These are phyloP conservation scores for Candida broadrunensis DNA, from an alignment of 805 yeast species.

Conservation along the genomic window DNA sequence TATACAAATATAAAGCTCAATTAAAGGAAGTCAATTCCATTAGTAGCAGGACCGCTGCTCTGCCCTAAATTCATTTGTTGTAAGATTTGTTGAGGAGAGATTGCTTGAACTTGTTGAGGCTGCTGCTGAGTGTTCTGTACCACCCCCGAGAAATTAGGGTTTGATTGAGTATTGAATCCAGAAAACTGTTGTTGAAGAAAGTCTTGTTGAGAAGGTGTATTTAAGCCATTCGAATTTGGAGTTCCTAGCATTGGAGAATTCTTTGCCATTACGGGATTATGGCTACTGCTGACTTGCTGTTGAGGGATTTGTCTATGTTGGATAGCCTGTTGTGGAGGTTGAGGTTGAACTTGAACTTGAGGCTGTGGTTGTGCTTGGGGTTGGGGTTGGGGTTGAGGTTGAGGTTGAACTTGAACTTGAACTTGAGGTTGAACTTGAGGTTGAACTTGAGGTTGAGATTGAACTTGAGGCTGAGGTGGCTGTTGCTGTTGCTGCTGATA, in stretches of 20 bases:
- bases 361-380: constrained; percentile 9
- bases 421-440: constrained; percentile 6
- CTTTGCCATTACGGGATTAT: not conserved
- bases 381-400: constrained; percentile 8
- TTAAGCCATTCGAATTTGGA: not conserved
- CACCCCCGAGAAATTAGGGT: not conserved
- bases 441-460: constrained; percentile 8
- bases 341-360: constrained; percentile 9
- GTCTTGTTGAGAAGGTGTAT: not conserved
- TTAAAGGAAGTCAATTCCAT: constrained; percentile 1
- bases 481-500: constrained; percentile 12
- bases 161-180: not conserved
- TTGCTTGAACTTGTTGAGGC: constrained; percentile 11
- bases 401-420: constrained; percentile 9
- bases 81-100: constrained; percentile 39
- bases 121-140: not conserved
- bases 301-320: constrained; percentile 2
- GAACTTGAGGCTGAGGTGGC: constrained; percentile 2
- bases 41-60: constrained; percentile 1
- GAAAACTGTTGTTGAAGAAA: not conserved
- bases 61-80: constrained; percentile 19
- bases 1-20: not conserved
- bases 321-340: constrained; percentile 3
- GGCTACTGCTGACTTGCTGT: not conserved
- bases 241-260: not conserved